Evolutionary conservation across 371 early-diverging fungal species (phyloP).

Genomic region (Blyttiomyces sp.): DNA sequence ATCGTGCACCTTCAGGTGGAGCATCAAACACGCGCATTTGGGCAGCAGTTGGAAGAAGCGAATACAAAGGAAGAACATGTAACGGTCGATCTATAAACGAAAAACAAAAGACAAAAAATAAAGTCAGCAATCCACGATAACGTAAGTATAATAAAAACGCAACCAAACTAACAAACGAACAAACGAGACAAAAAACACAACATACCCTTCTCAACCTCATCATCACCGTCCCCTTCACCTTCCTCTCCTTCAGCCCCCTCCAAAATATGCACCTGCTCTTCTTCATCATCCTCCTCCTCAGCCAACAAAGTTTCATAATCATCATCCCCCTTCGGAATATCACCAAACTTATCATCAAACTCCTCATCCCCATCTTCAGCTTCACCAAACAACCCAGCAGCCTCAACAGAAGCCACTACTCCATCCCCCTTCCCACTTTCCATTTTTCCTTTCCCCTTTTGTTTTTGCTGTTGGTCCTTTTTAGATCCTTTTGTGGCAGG

Average conservation of each 20-base stretch:
- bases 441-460: constrained; percentile 11
- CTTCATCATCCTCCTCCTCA: constrained; percentile 55
- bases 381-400: constrained; percentile 45
- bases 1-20: constrained; percentile 83
- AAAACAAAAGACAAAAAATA: no score
- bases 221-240: constrained; percentile 18
- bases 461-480: constrained; percentile 36
- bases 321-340: constrained; percentile 21
- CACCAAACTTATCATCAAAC: constrained; percentile 36
- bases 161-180: no score
- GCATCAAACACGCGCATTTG: constrained; percentile 87
- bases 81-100: constrained; percentile 25
- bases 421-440: no score
- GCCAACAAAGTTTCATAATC: constrained; percentile 46
- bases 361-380: constrained; percentile 38
- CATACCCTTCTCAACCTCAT: constrained; percentile 20
- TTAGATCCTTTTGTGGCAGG: constrained; percentile 18
- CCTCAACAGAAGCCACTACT: no score
- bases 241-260: constrained; percentile 34
- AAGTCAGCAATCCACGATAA: no score
- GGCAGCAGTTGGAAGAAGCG: constrained; percentile 82
- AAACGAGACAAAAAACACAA: neutral
- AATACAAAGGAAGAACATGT: constrained; percentile 88
- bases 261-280: constrained; percentile 37
- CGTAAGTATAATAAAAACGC: no score